Evolutionary conservation across 345 rosid species (phyloP), one percentile per base, ranked within the genome.

Genomic region (Moricandia arvensis): DNA sequence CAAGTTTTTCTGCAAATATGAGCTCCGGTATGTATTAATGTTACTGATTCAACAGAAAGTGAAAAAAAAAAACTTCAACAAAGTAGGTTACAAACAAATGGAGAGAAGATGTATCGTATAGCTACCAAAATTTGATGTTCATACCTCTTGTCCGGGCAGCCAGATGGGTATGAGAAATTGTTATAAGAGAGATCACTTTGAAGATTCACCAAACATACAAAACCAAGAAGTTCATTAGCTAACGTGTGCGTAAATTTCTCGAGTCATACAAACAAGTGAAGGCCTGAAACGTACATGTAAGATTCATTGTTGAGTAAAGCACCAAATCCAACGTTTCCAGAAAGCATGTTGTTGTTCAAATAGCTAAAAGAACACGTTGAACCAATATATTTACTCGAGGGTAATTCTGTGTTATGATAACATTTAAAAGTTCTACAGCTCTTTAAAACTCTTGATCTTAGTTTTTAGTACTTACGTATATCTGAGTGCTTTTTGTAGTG

Each of bases 171-270:
- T 10, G 79, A n/a, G 63, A 75, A 75, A 69, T 68, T 75, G 45
- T 75, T 75, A 10, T 62, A 35, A 35, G 79, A 75, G 72, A 75
- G 41, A 61, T 75, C 79, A 60, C 79, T 75, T 4, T 9, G 12
- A 57, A 31, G 21, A 74, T 51, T 37, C 26, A 45, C 13, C 72
- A 38, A 27, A 30, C 6, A 3, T 41, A 8, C 1, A 57, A 75
- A 43, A 41, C 15, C 15, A 8, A 31, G 3, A 49, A 49, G 15
- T 15, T 15, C 8, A 55, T 66, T 75, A 43, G 45, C 3, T 60
- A 3, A 18, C 21, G 38, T 59, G 15, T 6, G 0, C 1, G 0
- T 12, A 12, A 31, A 12, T 21, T 10, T 11, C 15, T 26, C 4
- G 4, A 26, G 33, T 12, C 1, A 11, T 57, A 57, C 33, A 57